Percentiles rank a stretch among this genome's conserved stretches.
phyloP scores from a whole-genome alignment of 176 grass and related monocot genomes.

The Lolium multiflorum region DNA sequence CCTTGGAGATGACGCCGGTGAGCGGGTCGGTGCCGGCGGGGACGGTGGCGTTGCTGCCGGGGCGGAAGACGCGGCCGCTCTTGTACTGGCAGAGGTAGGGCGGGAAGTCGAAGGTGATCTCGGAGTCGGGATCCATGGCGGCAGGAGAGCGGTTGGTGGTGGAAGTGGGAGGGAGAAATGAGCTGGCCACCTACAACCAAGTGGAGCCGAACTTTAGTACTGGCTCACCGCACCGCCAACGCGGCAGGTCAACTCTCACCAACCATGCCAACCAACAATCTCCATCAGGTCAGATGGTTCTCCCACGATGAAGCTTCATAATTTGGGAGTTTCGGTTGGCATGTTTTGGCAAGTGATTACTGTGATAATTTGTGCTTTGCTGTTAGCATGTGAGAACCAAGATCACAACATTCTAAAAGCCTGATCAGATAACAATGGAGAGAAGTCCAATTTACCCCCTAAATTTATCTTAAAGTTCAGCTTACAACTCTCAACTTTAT shows the following conservation, averaged over 20 bases:
- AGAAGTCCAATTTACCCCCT: too few relatives aligned
- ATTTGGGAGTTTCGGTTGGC: not conserved
- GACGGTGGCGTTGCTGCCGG: constrained; percentile 6
- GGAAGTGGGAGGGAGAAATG: not conserved
- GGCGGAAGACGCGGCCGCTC: constrained; percentile 68
- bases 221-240: not conserved
- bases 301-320: not conserved
- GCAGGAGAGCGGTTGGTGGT: constrained; percentile 32
- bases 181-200: constrained; percentile 41
- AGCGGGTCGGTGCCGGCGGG: constrained; percentile 46
- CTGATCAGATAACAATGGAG: too few relatives aligned
- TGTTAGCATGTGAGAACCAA: not conserved
- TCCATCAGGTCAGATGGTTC: not conserved
- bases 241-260: not conserved
- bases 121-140: constrained; percentile 75
- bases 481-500: too few relatives aligned
- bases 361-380: not conserved
- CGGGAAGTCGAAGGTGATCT: constrained; percentile 70
- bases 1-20: constrained; percentile 65
- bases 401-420: too few relatives aligned
- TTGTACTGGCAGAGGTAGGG: constrained; percentile 82
- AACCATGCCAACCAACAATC: constrained; percentile 1
- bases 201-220: constrained; percentile 1
- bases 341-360: not conserved
- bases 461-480: too few relatives aligned